Conservation (phyloP, 2,329 filamentous ascomycete genomes). For the Aureobasidium vineae region DNA sequence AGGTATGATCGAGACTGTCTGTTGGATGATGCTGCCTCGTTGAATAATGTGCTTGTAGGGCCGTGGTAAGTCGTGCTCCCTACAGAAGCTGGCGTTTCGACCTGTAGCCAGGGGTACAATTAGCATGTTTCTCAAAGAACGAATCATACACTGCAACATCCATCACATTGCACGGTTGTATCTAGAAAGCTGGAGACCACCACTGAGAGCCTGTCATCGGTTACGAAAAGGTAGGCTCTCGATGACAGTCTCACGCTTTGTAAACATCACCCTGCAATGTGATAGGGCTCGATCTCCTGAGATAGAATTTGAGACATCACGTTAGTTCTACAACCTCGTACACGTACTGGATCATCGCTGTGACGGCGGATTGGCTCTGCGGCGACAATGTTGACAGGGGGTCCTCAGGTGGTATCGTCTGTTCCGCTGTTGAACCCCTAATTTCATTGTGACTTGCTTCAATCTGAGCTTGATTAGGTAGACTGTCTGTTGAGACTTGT, state of each 20-base stretch:
- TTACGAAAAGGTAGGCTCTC: too few species aligned
- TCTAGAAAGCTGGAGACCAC: too few species aligned
- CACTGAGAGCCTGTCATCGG: too few species aligned
- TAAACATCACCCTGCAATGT: too few species aligned
- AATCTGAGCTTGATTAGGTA: neutral
- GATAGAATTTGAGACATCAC: too few species aligned
- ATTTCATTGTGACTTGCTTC: neutral
- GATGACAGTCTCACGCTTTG: too few species aligned
- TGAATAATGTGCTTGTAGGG: constrained; percentile 51
- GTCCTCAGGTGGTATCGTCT: neutral
- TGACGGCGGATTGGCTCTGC: neutral
- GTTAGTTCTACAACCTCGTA: too few species aligned
- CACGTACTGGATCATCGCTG: constrained; percentile 30
- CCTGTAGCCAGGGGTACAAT: constrained; percentile 27
- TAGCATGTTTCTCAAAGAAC: too few species aligned
- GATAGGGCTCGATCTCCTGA: too few species aligned
- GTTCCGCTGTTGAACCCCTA: too few species aligned
- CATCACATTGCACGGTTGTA: too few species aligned
- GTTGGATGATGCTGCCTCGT: constrained; percentile 37
- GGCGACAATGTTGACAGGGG: neutral
- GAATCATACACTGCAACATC: too few species aligned
- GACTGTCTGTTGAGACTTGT: neutral
- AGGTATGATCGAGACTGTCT: constrained; percentile 25
- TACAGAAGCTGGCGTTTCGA: constrained; percentile 28
- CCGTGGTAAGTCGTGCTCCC: constrained; percentile 51